These are phyloP conservation scores for Chernovozyma sophiae-reginae DNA, from an alignment of 1,139 yeast species.

Conservation along the genomic window DNA sequence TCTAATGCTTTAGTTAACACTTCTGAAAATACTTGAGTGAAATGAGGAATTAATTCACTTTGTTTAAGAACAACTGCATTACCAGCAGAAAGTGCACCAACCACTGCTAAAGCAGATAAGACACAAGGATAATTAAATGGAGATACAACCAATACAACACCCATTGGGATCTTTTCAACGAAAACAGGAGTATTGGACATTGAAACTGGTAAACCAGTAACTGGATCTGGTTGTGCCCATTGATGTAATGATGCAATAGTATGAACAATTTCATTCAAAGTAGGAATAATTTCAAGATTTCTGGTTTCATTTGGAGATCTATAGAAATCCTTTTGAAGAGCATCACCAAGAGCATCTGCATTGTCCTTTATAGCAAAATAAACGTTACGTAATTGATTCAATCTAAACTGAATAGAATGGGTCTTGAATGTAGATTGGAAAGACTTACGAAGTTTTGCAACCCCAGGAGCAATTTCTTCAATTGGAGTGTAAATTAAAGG, in stretches of 20 bases:
- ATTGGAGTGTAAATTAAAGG: constrained; percentile 43
- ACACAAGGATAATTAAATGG: constrained; percentile 88
- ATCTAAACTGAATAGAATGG: constrained; percentile 53
- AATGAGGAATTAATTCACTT: constrained; percentile 67
- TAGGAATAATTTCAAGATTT: constrained; percentile 50
- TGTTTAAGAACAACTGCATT: constrained; percentile 80
- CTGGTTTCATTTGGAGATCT: constrained; percentile 60
- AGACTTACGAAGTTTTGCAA: constrained; percentile 35
- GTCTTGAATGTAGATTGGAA: constrained; percentile 49
- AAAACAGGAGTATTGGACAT: constrained; percentile 45
- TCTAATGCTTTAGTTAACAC: constrained; percentile 53
- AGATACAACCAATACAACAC: constrained; percentile 69
- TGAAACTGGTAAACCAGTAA: constrained; percentile 42
- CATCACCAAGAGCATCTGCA: constrained; percentile 49
- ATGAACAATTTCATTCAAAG: constrained; percentile 54
- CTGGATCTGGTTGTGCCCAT: constrained; percentile 57
- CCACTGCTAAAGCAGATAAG: constrained; percentile 61
- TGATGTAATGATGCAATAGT: constrained; percentile 56
- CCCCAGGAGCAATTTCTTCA: constrained; percentile 46
- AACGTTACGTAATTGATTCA: constrained; percentile 62
- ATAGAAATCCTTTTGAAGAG: constrained; percentile 63
- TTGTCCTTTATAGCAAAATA: constrained; percentile 66
- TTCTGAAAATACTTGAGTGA: constrained; percentile 51
- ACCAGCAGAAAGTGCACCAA: constrained; percentile 86
- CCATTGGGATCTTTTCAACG: constrained; percentile 67